Evolutionary conservation across 2,329 filamentous ascomycete species (phyloP), one percentile per base, ranked within the genome.

Genomic region (Fusarium tupiense): DNA sequence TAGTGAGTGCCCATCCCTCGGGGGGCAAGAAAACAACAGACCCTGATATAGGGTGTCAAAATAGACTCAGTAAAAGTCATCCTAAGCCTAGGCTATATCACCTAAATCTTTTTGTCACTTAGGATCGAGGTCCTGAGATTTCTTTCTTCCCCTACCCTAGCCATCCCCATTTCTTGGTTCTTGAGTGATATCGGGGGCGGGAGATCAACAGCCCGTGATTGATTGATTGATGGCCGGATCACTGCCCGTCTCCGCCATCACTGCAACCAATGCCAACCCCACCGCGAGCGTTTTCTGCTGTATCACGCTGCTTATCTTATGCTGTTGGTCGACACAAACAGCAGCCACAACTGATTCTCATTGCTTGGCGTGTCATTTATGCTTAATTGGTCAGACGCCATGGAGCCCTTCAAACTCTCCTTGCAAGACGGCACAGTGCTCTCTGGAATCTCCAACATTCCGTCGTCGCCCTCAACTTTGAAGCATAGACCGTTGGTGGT

Each of bases 381-480:
- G 16, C 38, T 65, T 40, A 33, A 62, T 46, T 52, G 38, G 33
- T 16, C 9, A n/a, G 19, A 24, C 35, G 4, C 31, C 26, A 77
- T 77, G 74, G 58, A 75, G 4, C 4, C 70, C 2, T 77, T 77
- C 12, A 62, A 50, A 16, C 60, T 75, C 52, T 49, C 38, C 11
- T 64, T 77, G 7, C 22, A 57, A 47, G 67, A 76, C 26, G 40
- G 64, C 44, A 58, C 58, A 5, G 41, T 54, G 31, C 14, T 77
- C 26, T 64, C 75, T 9, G 74, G 74, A 13, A 70, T 77, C 38
- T 60, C 19, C 44, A 70, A 61, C 43, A 74, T 77, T 58, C 74
- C 74, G 10, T 56, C 35, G 9, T 47, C 46, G 14, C 10, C 72
- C 8, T 49, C 40, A 17, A 59, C 58, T 3, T 47, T 64, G 38